These are phyloP conservation scores for Allomyces arbusculus DNA, from an alignment of 192 early-diverging fungal species.

Conservation along the genomic window DNA sequence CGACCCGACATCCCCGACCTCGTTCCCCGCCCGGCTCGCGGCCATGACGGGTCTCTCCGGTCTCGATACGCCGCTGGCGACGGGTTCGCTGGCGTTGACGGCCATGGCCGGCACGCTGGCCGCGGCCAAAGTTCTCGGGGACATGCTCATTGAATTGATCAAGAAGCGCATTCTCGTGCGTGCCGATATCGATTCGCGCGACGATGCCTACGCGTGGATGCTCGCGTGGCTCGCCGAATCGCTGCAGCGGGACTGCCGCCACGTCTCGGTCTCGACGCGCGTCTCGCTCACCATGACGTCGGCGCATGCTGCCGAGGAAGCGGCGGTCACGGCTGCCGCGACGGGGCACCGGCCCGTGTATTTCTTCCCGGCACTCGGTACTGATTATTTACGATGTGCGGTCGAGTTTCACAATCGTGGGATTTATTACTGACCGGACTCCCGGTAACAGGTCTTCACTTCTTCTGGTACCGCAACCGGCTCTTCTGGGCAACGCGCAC, in stretches of 20 bases:
- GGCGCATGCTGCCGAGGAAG: constrained; percentile 2
- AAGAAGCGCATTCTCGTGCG: constrained; percentile 4
- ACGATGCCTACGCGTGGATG: constrained; percentile 6
- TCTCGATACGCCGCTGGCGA: no score
- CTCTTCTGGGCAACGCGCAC: constrained; percentile 6
- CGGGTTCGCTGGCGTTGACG: neutral
- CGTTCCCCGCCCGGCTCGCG: no score
- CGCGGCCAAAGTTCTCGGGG: no score
- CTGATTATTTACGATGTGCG: neutral
- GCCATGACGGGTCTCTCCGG: no score
- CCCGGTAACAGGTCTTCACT: constrained; percentile 5
- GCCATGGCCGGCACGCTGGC: neutral
- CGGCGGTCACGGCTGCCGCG: constrained; percentile 2
- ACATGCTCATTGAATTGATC: neutral
- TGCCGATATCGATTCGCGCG: constrained; percentile 2
- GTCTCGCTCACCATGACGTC: constrained; percentile 3
- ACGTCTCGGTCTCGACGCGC: constrained; percentile 3
- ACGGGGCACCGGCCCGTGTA: constrained; percentile 1
- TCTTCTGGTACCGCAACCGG: constrained; percentile 9
- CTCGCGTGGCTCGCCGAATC: constrained; percentile 9
- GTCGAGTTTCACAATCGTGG: no score
- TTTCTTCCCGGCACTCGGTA: constrained; percentile 13
- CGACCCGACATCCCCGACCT: no score
- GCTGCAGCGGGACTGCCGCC: constrained; percentile 2
- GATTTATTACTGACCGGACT: neutral